Conservation (phyloP, 23 red algal species). For the Gracilaria gracilis region DNA sequence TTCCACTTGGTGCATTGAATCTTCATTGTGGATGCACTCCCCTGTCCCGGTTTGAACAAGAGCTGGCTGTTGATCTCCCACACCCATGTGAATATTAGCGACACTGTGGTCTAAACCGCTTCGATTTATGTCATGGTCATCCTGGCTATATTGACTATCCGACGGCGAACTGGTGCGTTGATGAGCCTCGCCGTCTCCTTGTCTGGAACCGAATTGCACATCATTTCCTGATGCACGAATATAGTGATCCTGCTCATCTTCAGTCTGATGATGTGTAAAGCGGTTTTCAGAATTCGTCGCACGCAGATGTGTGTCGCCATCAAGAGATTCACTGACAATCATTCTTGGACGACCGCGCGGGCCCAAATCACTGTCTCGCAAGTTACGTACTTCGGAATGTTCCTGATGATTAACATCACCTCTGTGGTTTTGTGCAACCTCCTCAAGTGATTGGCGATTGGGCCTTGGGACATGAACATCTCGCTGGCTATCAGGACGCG, state of each 20-base stretch:
- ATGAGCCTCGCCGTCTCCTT: background rate
- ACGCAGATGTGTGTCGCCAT: constrained; percentile 11
- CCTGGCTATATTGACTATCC: background rate
- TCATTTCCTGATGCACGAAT: background rate
- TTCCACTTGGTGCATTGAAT: constrained; percentile 37
- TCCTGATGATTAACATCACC: background rate
- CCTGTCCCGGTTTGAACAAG: constrained; percentile 31
- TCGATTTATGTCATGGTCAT: background rate
- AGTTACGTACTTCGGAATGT: background rate
- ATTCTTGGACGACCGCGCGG: background rate
- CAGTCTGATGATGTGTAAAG: constrained; percentile 1
- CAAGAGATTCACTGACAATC: background rate
- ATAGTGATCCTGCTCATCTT: background rate
- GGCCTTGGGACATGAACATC: background rate
- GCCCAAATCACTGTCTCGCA: background rate
- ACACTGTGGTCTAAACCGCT: background rate
- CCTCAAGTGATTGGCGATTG: background rate
- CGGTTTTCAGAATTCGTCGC: constrained; percentile 15
- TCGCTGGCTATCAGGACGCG: background rate
- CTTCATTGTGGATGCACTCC: constrained; percentile 24
- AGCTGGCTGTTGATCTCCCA: background rate
- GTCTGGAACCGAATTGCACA: background rate
- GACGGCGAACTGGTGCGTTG: background rate
- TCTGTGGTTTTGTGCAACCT: background rate
- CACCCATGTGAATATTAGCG: constrained; percentile 7